Conservation (phyloP, 1,139 yeast species). For the Taphrina deformans region DNA sequence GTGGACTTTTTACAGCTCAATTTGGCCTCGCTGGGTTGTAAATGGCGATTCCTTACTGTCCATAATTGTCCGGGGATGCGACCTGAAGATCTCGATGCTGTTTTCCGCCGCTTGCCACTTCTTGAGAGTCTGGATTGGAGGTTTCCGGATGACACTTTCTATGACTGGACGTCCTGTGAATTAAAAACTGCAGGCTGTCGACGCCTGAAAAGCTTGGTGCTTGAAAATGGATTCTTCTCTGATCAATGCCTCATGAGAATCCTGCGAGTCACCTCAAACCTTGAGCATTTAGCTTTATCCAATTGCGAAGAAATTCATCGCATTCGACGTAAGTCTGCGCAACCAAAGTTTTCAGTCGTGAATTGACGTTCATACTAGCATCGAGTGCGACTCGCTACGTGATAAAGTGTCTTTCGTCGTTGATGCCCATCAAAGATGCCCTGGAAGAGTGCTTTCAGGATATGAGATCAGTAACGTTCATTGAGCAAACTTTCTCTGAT, state of each 20-base stretch:
- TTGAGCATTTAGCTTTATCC: slow-evolving; percentile 1
- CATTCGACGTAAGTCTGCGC: not conserved
- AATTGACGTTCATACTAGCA: not conserved
- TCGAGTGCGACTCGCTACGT: slow-evolving; percentile 5
- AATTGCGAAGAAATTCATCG: slow-evolving; percentile 16
- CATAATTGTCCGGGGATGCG: slow-evolving; percentile 6
- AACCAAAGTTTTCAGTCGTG: not conserved
- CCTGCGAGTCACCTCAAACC: not conserved
- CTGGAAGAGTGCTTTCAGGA: slow-evolving; percentile 10
- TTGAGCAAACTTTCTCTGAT: not conserved
- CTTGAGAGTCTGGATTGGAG: slow-evolving; percentile 2
- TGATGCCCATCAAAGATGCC: not conserved
- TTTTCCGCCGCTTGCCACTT: slow-evolving; percentile 5
- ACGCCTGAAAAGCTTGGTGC: not conserved
- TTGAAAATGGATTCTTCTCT: slow-evolving; percentile 1
- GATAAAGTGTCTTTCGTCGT: not conserved
- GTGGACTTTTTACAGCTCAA: not conserved
- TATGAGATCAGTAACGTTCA: not conserved
- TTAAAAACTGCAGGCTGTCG: slow-evolving; percentile 9
- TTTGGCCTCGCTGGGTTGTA: not conserved
- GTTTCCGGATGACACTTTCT: not conserved
- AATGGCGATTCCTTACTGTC: not conserved
- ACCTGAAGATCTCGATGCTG: slow-evolving; percentile 13
- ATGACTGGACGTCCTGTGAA: not conserved
- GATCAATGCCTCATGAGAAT: slow-evolving; percentile 10